phyloP scores from a whole-genome alignment of 129 eudicot genomes.

The Smallanthus sonchifolius region DNA sequence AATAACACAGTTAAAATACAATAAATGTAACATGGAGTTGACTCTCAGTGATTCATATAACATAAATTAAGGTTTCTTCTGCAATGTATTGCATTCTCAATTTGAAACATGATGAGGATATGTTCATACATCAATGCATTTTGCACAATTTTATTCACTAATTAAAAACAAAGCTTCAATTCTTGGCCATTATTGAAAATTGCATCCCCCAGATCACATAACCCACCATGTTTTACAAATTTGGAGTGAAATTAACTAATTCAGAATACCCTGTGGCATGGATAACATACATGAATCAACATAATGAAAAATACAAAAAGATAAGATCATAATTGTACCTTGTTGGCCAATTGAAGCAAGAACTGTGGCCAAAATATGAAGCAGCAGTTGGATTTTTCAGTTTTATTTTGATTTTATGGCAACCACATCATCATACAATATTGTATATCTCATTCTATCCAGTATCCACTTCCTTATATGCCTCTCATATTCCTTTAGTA shows the following conservation, averaged over 20 bases:
- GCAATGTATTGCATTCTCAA: neutral
- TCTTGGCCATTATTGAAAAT: neutral
- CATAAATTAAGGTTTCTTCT: slow-evolving; percentile 5
- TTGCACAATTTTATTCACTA: neutral
- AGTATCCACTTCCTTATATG: slow-evolving; percentile 36
- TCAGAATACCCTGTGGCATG: neutral
- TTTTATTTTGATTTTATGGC: slow-evolving; percentile 27
- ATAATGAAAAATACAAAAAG: neutral
- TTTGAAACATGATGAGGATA: neutral
- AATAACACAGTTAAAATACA: neutral
- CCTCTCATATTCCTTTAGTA: slow-evolving; percentile 14
- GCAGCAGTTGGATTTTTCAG: slow-evolving; percentile 17
- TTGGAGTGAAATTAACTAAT: neutral
- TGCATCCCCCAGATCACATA: slow-evolving; percentile 21
- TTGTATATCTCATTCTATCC: slow-evolving; percentile 16
- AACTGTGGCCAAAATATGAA: slow-evolving; percentile 24
- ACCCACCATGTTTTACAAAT: slow-evolving; percentile 2
- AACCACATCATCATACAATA: slow-evolving; percentile 35
- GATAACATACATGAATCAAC: neutral
- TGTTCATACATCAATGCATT: slow-evolving; percentile 3
- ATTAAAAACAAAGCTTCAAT: neutral
- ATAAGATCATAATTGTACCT: slow-evolving; percentile 21
- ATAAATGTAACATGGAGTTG: neutral
- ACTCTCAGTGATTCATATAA: neutral
- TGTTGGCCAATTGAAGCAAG: slow-evolving; percentile 16